These are phyloP conservation scores for Cytospora schulzeri DNA, from an alignment of 2,329 filamentous ascomycete genomes.

Conservation along the genomic window DNA sequence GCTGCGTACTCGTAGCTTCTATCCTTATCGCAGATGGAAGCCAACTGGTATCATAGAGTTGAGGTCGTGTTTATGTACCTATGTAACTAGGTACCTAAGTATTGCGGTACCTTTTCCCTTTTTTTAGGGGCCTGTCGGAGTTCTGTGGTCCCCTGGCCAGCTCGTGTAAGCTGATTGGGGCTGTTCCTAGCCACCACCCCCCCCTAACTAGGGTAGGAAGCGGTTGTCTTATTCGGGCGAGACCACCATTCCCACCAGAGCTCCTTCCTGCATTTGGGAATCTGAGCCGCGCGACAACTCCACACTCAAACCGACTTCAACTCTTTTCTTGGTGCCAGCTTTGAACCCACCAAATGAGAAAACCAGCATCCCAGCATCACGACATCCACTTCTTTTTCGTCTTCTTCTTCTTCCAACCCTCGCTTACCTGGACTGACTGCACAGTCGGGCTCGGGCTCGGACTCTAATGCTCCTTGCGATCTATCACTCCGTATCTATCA, in stretches of 20 bases:
- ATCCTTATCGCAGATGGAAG: too few species aligned
- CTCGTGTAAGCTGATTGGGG: conserved; percentile 20
- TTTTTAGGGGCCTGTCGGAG: not conserved
- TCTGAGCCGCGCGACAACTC: conserved; percentile 17
- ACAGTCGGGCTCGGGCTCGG: conserved; percentile 9
- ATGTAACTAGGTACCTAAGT: too few species aligned
- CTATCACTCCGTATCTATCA: not conserved
- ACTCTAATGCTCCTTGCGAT: conserved; percentile 2
- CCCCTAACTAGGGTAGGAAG: conserved; percentile 5
- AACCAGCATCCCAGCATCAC: conserved; percentile 2
- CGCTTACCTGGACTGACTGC: not conserved
- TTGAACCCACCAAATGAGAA: too few species aligned
- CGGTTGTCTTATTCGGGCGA: not conserved
- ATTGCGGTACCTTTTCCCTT: too few species aligned
- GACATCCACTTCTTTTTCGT: conserved; percentile 1
- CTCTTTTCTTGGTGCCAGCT: not conserved
- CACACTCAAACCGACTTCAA: not conserved
- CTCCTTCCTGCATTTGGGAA: conserved; percentile 9
- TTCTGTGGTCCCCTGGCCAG: not conserved
- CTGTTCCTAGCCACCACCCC: not conserved
- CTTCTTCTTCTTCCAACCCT: not conserved
- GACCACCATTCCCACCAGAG: too few species aligned
- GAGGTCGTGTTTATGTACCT: too few species aligned
- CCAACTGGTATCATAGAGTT: too few species aligned
- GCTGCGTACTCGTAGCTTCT: too few species aligned